Evolutionary conservation across 2,329 filamentous ascomycete genomes (phyloP).

Genomic region (Fusarium napiforme): DNA sequence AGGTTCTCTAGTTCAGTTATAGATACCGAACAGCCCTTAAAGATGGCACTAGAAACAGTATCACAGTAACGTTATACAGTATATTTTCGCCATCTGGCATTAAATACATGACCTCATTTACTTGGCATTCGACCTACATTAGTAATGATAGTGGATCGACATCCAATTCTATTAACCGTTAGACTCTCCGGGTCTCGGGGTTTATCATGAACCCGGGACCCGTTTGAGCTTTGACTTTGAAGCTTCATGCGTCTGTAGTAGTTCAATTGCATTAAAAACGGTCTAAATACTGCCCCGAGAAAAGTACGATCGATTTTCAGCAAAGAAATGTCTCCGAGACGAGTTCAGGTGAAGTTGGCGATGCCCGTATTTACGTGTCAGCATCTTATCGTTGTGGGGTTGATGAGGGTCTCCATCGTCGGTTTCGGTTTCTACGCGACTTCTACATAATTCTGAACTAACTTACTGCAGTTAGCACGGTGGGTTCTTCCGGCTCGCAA

Average conservation of each 20-base stretch:
- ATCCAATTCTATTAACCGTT: neutral
- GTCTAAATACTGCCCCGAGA: neutral
- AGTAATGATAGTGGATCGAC: conserved; percentile 9
- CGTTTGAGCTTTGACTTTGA: neutral
- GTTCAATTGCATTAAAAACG: neutral
- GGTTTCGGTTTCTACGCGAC: neutral
- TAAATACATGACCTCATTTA: conserved; percentile 6
- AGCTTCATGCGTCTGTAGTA: accelerated
- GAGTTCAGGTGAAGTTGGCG: accelerated
- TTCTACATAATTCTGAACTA: too few species aligned
- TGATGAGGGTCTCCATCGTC: too few species aligned
- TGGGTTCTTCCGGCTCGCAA: too few species aligned
- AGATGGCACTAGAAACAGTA: neutral
- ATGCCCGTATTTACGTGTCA: neutral
- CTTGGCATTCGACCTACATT: neutral
- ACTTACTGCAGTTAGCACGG: too few species aligned
- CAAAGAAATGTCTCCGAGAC: accelerated
- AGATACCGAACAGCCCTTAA: neutral
- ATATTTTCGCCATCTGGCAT: neutral
- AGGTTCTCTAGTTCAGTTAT: accelerated
- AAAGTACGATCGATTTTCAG: accelerated
- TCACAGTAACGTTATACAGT: neutral
- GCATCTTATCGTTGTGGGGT: neutral
- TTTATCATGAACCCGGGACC: neutral
- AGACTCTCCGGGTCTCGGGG: neutral